Conservation (phyloP, 2,329 filamentous ascomycete genomes). For the Neopestalotiopsis sp. region DNA sequence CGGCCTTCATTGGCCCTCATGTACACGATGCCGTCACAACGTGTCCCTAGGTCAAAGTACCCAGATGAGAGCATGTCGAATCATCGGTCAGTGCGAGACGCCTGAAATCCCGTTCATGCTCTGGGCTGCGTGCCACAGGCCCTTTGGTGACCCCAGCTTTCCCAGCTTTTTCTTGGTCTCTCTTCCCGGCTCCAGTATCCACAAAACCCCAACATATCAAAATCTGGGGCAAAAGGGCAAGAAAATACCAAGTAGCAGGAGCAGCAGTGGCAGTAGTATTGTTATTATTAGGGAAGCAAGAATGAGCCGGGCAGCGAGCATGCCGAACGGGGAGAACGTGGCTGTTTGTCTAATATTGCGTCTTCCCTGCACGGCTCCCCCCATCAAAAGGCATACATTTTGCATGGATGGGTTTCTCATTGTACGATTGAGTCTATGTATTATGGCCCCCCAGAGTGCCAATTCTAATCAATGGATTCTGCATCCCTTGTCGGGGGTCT, state of each 20-base stretch:
- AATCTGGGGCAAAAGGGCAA: constrained; percentile 11
- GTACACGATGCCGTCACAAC: not conserved
- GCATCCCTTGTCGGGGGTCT: constrained; percentile 15
- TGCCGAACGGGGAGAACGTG: constrained; percentile 14
- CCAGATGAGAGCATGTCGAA: not conserved
- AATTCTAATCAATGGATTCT: constrained; percentile 3
- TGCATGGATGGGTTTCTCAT: not conserved
- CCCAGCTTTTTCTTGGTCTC: not conserved
- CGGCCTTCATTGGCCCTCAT: not conserved
- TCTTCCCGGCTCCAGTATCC: not conserved
- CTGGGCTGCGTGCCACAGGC: constrained; percentile 1
- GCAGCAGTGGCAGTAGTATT: not conserved
- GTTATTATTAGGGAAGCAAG: not conserved
- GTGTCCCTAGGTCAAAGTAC: not conserved
- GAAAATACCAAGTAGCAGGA: not conserved
- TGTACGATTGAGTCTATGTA: not conserved
- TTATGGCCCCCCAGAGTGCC: constrained; percentile 1
- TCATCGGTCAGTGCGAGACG: not conserved
- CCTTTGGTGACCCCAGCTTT: constrained; percentile 17
- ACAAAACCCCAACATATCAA: constrained; percentile 7
- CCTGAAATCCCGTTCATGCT: constrained; percentile 15
- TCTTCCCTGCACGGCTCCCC: constrained; percentile 1
- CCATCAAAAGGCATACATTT: not conserved
- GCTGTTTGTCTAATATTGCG: constrained; percentile 17
- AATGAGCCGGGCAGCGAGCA: not conserved